These are phyloP conservation scores for Centaurea solstitialis DNA, from an alignment of 129 eudicot species.

Conservation along the genomic window DNA sequence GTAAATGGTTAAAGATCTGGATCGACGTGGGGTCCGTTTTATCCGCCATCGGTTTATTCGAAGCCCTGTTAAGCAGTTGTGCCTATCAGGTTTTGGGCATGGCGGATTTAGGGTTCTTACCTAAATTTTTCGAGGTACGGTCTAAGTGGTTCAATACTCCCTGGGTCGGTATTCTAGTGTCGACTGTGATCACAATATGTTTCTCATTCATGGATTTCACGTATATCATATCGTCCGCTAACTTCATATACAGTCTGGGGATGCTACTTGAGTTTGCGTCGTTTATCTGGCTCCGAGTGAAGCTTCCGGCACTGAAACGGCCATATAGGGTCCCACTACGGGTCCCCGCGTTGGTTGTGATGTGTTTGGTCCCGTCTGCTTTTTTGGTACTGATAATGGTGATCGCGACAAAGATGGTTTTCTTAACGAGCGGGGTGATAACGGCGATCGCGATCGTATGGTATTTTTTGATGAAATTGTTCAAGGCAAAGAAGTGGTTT, in stretches of 20 bases:
- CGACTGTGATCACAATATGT: slow-evolving; percentile 31
- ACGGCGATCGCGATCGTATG: slow-evolving; percentile 36
- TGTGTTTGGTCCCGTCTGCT: slow-evolving; percentile 51
- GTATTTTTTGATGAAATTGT: slow-evolving; percentile 43
- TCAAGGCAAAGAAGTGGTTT: slow-evolving; percentile 39
- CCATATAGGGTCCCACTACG: slow-evolving; percentile 45
- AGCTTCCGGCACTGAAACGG: slow-evolving; percentile 31
- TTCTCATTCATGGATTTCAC: slow-evolving; percentile 36
- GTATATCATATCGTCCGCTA: slow-evolving; percentile 33
- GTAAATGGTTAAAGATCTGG: slow-evolving; percentile 46
- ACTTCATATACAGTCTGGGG: slow-evolving; percentile 51
- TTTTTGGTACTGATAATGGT: slow-evolving; percentile 47
- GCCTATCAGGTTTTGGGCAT: slow-evolving; percentile 48
- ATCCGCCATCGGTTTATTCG: slow-evolving; percentile 37
- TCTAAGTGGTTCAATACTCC: slow-evolving; percentile 52
- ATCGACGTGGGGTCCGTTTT: slow-evolving; percentile 34
- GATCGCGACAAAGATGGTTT: slow-evolving; percentile 38
- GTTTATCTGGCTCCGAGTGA: slow-evolving; percentile 45
- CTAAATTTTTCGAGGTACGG: slow-evolving; percentile 24
- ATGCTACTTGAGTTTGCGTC: slow-evolving; percentile 51
- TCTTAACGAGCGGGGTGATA: slow-evolving; percentile 38
- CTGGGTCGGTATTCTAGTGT: slow-evolving; percentile 45
- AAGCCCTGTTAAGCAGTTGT: slow-evolving; percentile 49
- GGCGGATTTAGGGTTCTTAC: slow-evolving; percentile 49
- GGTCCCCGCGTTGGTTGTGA: slow-evolving; percentile 23